Evolutionary conservation across 2,329 filamentous ascomycete species (phyloP).

Genomic region (Ascochyta koolunga): DNA sequence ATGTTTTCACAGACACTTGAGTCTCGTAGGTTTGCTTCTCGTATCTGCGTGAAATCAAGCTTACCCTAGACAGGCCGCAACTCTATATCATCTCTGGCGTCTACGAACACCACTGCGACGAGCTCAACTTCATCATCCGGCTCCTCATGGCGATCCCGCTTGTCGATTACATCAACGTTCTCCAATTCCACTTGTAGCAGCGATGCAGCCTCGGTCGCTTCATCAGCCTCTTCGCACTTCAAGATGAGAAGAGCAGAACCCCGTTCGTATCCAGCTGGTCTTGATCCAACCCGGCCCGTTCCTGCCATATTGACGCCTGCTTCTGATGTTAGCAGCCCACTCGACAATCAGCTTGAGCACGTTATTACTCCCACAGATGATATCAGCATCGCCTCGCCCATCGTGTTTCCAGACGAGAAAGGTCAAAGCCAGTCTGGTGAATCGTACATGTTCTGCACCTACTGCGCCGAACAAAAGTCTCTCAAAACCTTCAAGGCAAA

Average conservation of each 20-base stretch:
- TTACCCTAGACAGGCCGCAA: slow-evolving; percentile 40
- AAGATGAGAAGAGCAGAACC: slow-evolving; percentile 39
- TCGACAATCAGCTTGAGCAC: slow-evolving; percentile 38
- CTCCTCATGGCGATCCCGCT: slow-evolving; percentile 42
- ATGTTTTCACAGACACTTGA: slow-evolving; percentile 48
- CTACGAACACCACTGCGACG: slow-evolving; percentile 38
- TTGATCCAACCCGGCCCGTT: slow-evolving; percentile 42
- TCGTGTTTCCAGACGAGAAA: slow-evolving; percentile 28
- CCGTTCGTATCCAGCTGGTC: slow-evolving; percentile 42
- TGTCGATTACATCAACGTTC: slow-evolving; percentile 43
- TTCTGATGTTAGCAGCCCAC: slow-evolving; percentile 41
- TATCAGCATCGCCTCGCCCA: slow-evolving; percentile 37
- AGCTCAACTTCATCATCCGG: slow-evolving; percentile 37
- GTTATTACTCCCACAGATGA: slow-evolving; percentile 42
- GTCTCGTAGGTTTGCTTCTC: slow-evolving; percentile 35
- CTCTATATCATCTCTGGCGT: slow-evolving; percentile 44
- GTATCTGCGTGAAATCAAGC: slow-evolving; percentile 9
- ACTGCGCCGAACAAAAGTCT: slow-evolving; percentile 44
- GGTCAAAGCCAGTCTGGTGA: slow-evolving; percentile 35
- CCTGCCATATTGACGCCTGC: slow-evolving; percentile 37
- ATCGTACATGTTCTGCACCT: slow-evolving; percentile 48
- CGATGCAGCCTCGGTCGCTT: slow-evolving; percentile 37
- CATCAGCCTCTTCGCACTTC: slow-evolving; percentile 40
- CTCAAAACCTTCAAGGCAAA: slow-evolving; percentile 48
- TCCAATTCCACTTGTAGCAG: slow-evolving; percentile 39